Percentiles rank a stretch among this genome's conserved stretches.
Evolutionary conservation across 805 yeast species (phyloP).

Genomic region (Saccharomycopsis javanensis): DNA sequence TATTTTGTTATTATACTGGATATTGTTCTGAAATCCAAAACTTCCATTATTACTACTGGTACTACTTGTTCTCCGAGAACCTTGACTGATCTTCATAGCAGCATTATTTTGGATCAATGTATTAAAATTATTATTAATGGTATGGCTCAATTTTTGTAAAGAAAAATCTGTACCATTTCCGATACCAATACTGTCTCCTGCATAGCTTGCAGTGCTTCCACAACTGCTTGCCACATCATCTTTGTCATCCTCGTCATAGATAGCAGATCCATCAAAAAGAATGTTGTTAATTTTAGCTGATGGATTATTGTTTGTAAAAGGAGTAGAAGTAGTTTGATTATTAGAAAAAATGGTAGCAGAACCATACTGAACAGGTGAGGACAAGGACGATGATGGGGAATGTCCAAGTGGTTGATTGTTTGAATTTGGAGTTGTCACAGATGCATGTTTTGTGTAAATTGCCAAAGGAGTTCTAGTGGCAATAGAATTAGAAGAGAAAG

Average conservation of each 20-base stretch:
- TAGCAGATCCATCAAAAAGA: conserved; percentile 1
- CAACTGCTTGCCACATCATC: not conserved
- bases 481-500: conserved; percentile 5
- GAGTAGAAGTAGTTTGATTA: not conserved
- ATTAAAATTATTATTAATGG: not conserved
- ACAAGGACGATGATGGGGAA: not conserved
- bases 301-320: not conserved
- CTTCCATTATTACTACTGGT: not conserved
- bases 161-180: not conserved
- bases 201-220: not conserved
- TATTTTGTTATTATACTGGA: not conserved
- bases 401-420: not conserved
- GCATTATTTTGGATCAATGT: not conserved
- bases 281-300: not conserved
- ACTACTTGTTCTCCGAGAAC: not conserved
- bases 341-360: not conserved
- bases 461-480: not conserved
- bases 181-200: not conserved
- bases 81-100: not conserved
- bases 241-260: conserved; percentile 4
- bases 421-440: not conserved
- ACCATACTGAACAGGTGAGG: not conserved
- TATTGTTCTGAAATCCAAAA: not conserved
- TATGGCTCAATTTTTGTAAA: not conserved
- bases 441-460: not conserved